Evolutionary conservation across 1,139 yeast species (phyloP).

Genomic region (Diutina rugosa): DNA sequence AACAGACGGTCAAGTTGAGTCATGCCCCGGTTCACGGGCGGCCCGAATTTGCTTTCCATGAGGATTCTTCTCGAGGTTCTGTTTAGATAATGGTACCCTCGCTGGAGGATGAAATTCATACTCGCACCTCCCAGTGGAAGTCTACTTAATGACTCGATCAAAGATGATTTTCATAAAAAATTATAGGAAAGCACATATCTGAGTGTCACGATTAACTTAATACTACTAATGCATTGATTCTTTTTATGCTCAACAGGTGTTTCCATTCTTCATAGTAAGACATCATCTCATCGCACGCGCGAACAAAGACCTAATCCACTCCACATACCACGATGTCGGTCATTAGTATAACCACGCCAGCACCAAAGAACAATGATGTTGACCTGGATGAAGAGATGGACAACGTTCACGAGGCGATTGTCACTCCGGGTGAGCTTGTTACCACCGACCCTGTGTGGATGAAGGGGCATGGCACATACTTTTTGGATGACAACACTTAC

Average conservation of each 20-base stretch:
- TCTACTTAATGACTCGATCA: background rate
- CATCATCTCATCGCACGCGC: background rate
- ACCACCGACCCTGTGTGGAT: constrained; percentile 96
- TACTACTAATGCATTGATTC: background rate
- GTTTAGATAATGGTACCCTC: constrained; percentile 6
- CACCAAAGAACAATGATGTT: constrained; percentile 11
- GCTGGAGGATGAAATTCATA: constrained; percentile 2
- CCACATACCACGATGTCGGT: constrained; percentile 8
- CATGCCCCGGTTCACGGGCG: constrained; percentile 65
- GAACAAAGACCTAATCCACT: background rate
- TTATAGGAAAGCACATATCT: background rate
- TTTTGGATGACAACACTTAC: constrained; percentile 56
- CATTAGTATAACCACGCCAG: constrained; percentile 25
- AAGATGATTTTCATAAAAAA: no score
- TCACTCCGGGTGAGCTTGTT: constrained; percentile 95
- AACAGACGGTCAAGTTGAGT: constrained; percentile 47
- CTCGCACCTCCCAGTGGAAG: background rate
- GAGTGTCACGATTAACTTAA: background rate
- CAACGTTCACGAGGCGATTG: constrained; percentile 18
- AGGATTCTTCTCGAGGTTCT: constrained; percentile 11
- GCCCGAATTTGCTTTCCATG: constrained; percentile 23
- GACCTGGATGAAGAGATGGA: constrained; percentile 7
- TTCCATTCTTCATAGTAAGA: background rate
- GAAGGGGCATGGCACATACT: constrained; percentile 97
- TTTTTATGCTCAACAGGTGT: background rate